Conservation (phyloP, 2,329 filamentous ascomycete genomes). For the Talaromyces sp. region DNA sequence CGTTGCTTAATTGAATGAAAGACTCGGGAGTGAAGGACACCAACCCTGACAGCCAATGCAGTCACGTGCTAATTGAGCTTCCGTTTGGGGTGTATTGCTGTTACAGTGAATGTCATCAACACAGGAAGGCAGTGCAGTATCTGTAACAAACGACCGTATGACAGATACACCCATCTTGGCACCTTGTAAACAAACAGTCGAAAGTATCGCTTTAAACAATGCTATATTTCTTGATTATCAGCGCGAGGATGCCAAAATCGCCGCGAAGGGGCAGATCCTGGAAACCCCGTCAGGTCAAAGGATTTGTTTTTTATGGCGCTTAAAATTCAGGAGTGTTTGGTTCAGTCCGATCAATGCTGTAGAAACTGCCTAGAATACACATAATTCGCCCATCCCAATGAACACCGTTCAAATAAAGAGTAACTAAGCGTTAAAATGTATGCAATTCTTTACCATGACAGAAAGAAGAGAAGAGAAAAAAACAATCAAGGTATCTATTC, state of each 20-base stretch:
- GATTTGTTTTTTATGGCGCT: no score
- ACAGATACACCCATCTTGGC: not conserved
- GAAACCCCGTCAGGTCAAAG: no score
- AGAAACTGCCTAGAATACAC: conserved; percentile 10
- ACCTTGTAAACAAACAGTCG: not conserved
- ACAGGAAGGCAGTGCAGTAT: not conserved
- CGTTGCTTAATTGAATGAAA: not conserved
- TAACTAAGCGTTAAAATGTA: conserved; percentile 15
- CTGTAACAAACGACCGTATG: not conserved
- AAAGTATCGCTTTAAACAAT: no score
- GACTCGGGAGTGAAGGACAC: not conserved
- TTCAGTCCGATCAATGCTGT: not conserved
- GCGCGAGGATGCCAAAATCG: no score
- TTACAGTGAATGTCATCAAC: not conserved
- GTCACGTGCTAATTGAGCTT: not conserved
- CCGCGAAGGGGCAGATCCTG: no score
- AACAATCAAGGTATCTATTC: conserved; percentile 41
- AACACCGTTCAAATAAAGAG: conserved; percentile 11
- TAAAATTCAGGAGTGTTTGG: not conserved
- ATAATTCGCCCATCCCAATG: conserved; percentile 1
- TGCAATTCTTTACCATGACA: conserved; percentile 21
- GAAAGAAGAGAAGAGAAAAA: conserved; percentile 19
- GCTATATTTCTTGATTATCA: no score
- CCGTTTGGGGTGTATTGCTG: not conserved
- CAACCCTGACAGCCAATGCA: not conserved